Base-by-base conservation (phyloP, 2,329 filamentous ascomycete species). In the Grosmannia huntii region DNA sequence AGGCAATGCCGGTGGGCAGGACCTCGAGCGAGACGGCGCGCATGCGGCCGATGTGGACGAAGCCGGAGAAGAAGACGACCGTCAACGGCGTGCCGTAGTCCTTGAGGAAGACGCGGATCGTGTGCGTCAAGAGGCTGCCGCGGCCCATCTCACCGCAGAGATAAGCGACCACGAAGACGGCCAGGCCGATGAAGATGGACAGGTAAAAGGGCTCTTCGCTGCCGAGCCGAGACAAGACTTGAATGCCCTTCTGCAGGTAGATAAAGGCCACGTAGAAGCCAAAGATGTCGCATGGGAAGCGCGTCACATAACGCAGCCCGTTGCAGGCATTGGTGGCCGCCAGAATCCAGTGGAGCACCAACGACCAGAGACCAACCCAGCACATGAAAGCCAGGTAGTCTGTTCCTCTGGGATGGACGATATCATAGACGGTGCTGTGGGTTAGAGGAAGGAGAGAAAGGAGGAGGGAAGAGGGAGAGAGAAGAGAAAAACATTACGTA, bases 181-280 rank as follows among this genome's bases (percentile, higher is more conserved):
- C 79, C 44, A 95, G 75, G 9, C 88, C 80, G 1, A 90, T 81
- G 64, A 85, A 80, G 65, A 95, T 82, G 53, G 87, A 90, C 28
- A 95, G 80, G 67, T 95, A 95, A 74, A 94, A 75, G 68, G 86
- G 80, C 54, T 76, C 78, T 64, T 75, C 71, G 69, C 76, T 67
- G 70, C 87, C 90, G 66, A 95, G 86, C 14, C 86, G 80, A 50
- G 84, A 85, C 23, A 95, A 79, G 16, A 95, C 88, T 71, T 95
- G 89, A 61, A 95, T 86, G 19, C 90, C 90, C 71, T 95, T 95
- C 67, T 95, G 89, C 23, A 95, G 77, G 68, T 95, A 95, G 70
- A 95, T 92, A 68, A 88, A 90, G 59, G 90, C 90, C 53, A 95
- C 90, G 68, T 95, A 95, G 73, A 95, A 95, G 55, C 90, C 90